These are phyloP conservation scores for Globisporangium okanoganense DNA, from an alignment of 352 stramenopile species.

Conservation along the genomic window DNA sequence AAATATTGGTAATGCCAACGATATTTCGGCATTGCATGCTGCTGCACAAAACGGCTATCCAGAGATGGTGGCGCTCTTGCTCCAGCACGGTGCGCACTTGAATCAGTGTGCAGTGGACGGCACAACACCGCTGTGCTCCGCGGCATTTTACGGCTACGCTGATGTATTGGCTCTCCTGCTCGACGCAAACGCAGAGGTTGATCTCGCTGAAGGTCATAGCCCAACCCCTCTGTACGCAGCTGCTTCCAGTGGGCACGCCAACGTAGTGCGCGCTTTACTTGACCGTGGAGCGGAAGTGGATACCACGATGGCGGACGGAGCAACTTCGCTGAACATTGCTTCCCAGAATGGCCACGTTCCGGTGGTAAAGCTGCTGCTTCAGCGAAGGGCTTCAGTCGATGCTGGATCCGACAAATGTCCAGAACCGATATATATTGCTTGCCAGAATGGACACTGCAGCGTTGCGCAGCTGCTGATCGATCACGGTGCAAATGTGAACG, in stretches of 20 bases:
- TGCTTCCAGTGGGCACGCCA: not conserved
- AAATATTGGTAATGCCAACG: not conserved
- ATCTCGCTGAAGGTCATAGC: not conserved
- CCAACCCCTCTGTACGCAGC: conserved; percentile 7
- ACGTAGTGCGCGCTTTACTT: not conserved
- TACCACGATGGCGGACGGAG: not conserved
- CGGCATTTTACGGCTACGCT: not conserved
- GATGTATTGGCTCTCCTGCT: conserved; percentile 4
- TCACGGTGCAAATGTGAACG: conserved; percentile 2
- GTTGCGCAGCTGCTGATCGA: not conserved
- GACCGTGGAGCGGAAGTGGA: not conserved
- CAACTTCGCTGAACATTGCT: not conserved
- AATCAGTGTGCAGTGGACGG: conserved; percentile 2
- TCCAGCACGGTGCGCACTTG: not conserved
- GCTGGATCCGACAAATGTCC: not conserved
- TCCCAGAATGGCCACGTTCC: not conserved
- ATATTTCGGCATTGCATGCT: not conserved
- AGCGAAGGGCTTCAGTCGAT: conserved; percentile 3
- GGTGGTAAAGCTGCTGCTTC: conserved; percentile 2
- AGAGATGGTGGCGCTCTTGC: not conserved
- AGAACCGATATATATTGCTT: not conserved
- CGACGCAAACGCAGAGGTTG: not conserved
- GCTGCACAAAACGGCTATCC: not conserved
- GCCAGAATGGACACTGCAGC: not conserved
- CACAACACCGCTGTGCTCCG: not conserved